A percentile compares a stretch with the other conserved stretches of the same genome.
These are phyloP conservation scores for Aspergillus pseudonomiae DNA, from an alignment of 2,329 filamentous ascomycete genomes.

Conservation along the genomic window DNA sequence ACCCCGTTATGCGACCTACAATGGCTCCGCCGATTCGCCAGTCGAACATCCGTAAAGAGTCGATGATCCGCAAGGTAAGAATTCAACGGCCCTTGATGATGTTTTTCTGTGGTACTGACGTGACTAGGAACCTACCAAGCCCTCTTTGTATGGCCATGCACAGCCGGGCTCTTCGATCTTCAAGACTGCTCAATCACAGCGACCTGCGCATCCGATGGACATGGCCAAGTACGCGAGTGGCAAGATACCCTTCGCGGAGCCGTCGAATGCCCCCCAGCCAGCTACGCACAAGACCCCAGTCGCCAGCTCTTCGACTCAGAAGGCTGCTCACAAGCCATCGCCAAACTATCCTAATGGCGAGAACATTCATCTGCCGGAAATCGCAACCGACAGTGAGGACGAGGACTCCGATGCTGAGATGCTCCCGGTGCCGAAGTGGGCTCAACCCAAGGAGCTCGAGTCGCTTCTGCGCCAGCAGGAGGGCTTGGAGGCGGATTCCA, in stretches of 20 bases:
- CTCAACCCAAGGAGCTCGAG: constrained; percentile 80
- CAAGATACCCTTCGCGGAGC: constrained; percentile 85
- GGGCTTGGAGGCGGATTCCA: constrained; percentile 71
- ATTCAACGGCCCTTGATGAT: not conserved
- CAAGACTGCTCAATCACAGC: constrained; percentile 57
- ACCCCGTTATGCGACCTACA: constrained; percentile 62
- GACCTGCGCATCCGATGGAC: constrained; percentile 71
- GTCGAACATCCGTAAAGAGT: constrained; percentile 75
- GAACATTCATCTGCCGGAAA: constrained; percentile 88
- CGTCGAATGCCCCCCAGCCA: constrained; percentile 56
- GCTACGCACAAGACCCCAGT: constrained; percentile 68
- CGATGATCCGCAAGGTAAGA: constrained; percentile 70
- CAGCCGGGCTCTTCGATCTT: constrained; percentile 39
- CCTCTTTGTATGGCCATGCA: constrained; percentile 43
- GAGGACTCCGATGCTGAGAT: constrained; percentile 68
- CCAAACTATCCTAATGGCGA: constrained; percentile 89
- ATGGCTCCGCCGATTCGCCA: constrained; percentile 86
- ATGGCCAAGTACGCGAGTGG: constrained; percentile 86
- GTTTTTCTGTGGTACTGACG: not conserved
- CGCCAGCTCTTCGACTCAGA: constrained; percentile 46
- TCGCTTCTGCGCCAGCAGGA: constrained; percentile 79
- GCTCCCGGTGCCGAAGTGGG: constrained; percentile 78
- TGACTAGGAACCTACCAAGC: constrained; percentile 37
- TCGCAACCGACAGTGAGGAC: constrained; percentile 91
- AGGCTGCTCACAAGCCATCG: constrained; percentile 62